Evolutionary conservation across 345 rosid genomes (phyloP).

Genomic region (Rhizophora mangle): DNA sequence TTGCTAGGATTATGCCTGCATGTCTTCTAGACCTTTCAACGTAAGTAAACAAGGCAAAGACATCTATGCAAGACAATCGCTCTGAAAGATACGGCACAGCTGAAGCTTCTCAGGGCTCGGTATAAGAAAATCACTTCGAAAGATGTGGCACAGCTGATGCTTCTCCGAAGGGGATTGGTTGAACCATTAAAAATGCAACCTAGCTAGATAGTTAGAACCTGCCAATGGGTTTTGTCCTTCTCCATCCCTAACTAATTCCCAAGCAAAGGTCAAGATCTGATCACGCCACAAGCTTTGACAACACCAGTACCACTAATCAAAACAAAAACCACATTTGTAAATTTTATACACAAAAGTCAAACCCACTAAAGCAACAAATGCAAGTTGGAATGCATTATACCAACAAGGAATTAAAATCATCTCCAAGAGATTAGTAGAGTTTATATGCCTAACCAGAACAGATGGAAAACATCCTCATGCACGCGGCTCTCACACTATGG

Average conservation of each 20-base stretch:
- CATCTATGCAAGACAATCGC: conserved; percentile 24
- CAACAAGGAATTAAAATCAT: conserved; percentile 37
- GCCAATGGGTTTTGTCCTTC: conserved; percentile 74
- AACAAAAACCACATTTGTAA: neutral
- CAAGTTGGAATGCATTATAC: conserved; percentile 90
- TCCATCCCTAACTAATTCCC: conserved; percentile 69
- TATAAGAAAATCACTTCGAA: conserved; percentile 16
- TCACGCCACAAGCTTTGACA: neutral
- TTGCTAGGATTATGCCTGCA: conserved; percentile 19
- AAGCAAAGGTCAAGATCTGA: neutral
- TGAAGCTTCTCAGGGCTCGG: neutral
- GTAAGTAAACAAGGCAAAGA: conserved; percentile 10
- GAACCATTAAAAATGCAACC: conserved; percentile 25
- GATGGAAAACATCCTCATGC: no score
- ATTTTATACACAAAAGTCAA: conserved; percentile 84
- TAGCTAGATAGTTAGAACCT: conserved; percentile 74
- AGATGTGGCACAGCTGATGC: conserved; percentile 12
- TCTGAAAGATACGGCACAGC: conserved; percentile 10
- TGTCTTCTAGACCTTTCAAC: conserved; percentile 20
- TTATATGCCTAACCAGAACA: neutral
- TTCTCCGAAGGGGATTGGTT: neutral
- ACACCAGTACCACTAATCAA: neutral
- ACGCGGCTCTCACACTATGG: no score
- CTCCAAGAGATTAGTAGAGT: conserved; percentile 13
- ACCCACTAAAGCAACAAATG: conserved; percentile 73